phyloP scores from a whole-genome alignment of 139 green algal genomes.

The Gonium pectorale region DNA sequence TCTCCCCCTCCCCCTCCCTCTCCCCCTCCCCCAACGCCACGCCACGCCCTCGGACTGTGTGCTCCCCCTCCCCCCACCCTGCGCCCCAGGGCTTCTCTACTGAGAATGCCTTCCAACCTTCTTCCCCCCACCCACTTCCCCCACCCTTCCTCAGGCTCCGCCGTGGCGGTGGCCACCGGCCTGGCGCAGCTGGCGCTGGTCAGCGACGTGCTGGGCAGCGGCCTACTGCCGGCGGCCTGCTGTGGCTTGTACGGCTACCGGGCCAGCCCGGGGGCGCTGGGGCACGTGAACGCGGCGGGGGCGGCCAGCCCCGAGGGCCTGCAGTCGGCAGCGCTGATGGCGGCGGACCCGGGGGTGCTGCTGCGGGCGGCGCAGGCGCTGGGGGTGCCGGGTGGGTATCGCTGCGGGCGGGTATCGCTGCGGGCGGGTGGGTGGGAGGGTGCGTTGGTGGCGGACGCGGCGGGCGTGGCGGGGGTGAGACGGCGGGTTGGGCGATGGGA shows the following conservation, averaged over 20 bases:
- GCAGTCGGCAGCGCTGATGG: constrained; percentile 44
- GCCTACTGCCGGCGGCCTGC: constrained; percentile 60
- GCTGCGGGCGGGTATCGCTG: too few species aligned
- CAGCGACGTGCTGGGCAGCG: constrained; percentile 49
- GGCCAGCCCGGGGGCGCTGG: constrained; percentile 32
- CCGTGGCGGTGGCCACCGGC: constrained; percentile 47
- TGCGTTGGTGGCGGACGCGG: too few species aligned
- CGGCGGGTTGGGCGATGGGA: too few species aligned
- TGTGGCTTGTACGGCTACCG: constrained; percentile 55
- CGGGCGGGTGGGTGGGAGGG: neutral
- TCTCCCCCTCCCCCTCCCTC: too few species aligned
- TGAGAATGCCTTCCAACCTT: neutral
- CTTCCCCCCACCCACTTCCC: neutral
- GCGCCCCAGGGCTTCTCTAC: too few species aligned
- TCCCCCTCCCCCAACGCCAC: too few species aligned
- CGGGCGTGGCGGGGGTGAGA: too few species aligned
- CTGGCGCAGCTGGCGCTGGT: constrained; percentile 40
- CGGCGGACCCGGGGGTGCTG: constrained; percentile 28
- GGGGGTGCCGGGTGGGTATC: constrained; percentile 46
- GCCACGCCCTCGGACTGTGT: too few species aligned
- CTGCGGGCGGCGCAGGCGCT: constrained; percentile 52
- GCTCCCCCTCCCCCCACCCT: too few species aligned
- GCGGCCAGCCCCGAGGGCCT: neutral
- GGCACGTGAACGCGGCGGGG: neutral
- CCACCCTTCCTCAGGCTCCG: constrained; percentile 33